Percentiles rank a stretch among this genome's conserved stretches.
phyloP scores from a whole-genome alignment of 2,329 filamentous ascomycete genomes.

The Dryadomyces quercivorus region DNA sequence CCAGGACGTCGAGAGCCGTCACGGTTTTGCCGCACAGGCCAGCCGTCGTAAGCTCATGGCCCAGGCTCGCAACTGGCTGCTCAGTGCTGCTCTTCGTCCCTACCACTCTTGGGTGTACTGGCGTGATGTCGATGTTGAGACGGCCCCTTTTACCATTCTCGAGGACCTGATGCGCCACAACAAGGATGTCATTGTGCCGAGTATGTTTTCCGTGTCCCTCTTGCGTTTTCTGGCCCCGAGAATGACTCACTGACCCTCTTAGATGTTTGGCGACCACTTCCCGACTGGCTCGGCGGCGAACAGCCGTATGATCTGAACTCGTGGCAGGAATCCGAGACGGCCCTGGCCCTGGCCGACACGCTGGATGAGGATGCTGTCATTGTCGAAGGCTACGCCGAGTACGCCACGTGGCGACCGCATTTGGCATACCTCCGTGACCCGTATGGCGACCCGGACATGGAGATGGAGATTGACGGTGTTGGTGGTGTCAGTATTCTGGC shows the following conservation, averaged over 20 bases:
- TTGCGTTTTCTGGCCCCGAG: neutral
- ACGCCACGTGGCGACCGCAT: conserved; percentile 96
- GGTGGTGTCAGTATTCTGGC: conserved; percentile 95
- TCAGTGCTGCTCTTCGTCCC: conserved; percentile 83
- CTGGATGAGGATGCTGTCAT: conserved; percentile 97
- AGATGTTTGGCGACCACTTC: conserved; percentile 98
- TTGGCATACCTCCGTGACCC: conserved; percentile 92
- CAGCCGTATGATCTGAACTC: conserved; percentile 98
- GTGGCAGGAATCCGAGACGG: conserved; percentile 98
- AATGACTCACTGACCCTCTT: conserved; percentile 9
- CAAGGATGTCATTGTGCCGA: conserved; percentile 96
- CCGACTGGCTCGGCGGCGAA: conserved; percentile 96
- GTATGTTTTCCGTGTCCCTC: conserved; percentile 43
- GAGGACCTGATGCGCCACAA: conserved; percentile 98
- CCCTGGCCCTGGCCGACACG: conserved; percentile 82
- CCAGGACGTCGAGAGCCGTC: conserved; percentile 93
- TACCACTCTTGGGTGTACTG: conserved; percentile 99
- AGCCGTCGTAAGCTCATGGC: conserved; percentile 94
- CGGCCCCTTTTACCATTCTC: conserved; percentile 88
- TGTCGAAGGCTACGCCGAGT: conserved; percentile 96
- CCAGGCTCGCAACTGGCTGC: conserved; percentile 90
- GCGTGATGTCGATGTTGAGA: conserved; percentile 97
- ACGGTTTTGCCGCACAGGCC: conserved; percentile 94
- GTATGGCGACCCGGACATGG: conserved; percentile 96
- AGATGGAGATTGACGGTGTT: conserved; percentile 98